Base-by-base conservation (phyloP, 2,329 filamentous ascomycete genomes). In the Botrytis sinoallii region DNA sequence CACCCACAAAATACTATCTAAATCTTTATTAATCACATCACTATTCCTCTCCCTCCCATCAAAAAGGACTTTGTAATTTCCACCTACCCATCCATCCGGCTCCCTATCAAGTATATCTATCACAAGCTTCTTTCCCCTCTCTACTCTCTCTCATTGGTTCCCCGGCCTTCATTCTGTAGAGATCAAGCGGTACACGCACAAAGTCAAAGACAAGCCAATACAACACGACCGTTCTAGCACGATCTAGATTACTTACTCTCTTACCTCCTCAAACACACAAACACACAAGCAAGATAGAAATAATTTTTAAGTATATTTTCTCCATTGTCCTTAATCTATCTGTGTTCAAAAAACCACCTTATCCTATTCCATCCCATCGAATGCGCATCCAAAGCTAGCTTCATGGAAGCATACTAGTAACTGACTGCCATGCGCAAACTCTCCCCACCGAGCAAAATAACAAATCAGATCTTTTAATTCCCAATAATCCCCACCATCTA, bases 271-370 rank as follows among this genome's bases (percentile, higher is more conserved):
- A 57, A 20, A 5, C 25, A 42, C 16, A 3, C 22, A 52, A 35
- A 40, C 25, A 42, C n/a, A 68, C 10, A 29, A 52, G 22, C 22
- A n/a, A 52, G 12, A 6, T 12, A 14, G 25, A 42, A 14, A 35
- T 57, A 42, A 48, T 4, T 57, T 57, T 29, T 20, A 69, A 69
- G 35, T 35, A 57, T 57, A 7, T 32, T 32, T 10, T 69, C n/a
- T 57, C 18, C 48, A 57, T 59, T 42, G n/a, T 44, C 22, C 66
- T 25, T 57, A 65, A 29, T 42, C 66, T 69, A 57, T 69, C 66
- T 57, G n/a, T 57, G 20, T 48, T 29, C n/a, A 69, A 52, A 18
- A 57, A 32, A 69, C 48, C 35, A 12, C 60, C 38, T n/a, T 29
- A 42, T 42, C 60, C 38, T 18, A 40, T 61, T 22, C 63, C 29